Base-by-base conservation (phyloP, 2,329 filamentous ascomycete species). In the Nigrospora oryzae region DNA sequence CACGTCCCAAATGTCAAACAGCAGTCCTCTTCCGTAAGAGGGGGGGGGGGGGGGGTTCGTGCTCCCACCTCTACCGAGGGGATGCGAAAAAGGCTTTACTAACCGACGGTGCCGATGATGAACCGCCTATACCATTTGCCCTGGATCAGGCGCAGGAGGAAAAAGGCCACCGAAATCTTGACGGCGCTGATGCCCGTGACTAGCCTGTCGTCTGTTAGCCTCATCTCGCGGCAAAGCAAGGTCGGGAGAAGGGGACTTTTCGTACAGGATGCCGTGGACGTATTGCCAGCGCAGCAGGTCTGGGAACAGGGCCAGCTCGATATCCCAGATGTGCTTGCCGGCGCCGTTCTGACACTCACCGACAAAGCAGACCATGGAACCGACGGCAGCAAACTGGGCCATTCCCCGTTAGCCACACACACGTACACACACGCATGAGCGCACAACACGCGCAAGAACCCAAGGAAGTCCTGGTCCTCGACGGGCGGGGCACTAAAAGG, bases 121-220 rank as follows among this genome's bases (percentile, higher is more conserved):
- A 46, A 37, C 10, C 38, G 34, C 17, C 34, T 42, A 14, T 49
- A 46, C 46, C 46, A 46, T 17, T 36, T 33, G 3, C 38, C 30
- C 28, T 46, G 36, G 13, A 46, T 40, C n/a, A 49, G 44, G n/a
- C 46, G 46, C 16, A 46, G 17, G 14, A 49, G 41, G 16, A 43
- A 46, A 33, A 49, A 43, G 6, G 40, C 40, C 30, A 49, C 34
- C 15, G 46, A 49, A 6, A 49, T 39, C 16, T 49, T 49, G 12
- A 49, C 46, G 10, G 44, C n/a, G 23, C 46, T 49, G 15, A 49
- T 46, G 5, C 46, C 46, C 11, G 41, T 43, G n/a, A 49, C 44
- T 15, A 43, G 23, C 23, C 23, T 28, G 23, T 2, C 2, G 7
- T 10, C 7, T 28, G 7, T 28, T 28, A 28, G 23, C 23, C 23